A percentile compares a stretch with the other conserved stretches of the same genome.
These are phyloP conservation scores for Yarrowia deformans DNA, from an alignment of 805 yeast species.

Conservation along the genomic window DNA sequence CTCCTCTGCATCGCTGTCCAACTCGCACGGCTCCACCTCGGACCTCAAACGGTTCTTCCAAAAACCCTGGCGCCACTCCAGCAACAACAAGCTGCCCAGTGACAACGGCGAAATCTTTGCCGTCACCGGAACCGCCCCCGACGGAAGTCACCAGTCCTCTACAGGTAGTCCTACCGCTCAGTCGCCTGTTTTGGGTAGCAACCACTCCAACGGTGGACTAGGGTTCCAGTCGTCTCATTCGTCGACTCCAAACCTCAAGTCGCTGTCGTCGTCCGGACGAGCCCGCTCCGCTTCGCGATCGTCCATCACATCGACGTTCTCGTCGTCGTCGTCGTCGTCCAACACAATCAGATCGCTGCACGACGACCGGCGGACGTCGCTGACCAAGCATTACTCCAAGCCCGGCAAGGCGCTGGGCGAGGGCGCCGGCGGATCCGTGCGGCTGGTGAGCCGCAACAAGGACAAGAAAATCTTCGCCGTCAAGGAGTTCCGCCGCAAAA, in stretches of 20 bases:
- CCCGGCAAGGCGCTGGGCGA: constrained; percentile 80
- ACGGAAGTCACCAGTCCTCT: background rate
- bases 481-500: constrained; percentile 78
- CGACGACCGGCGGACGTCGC: constrained; percentile 51
- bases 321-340: constrained; percentile 22
- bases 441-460: constrained; percentile 67
- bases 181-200: constrained; percentile 4
- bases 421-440: constrained; percentile 96
- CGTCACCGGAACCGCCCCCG: constrained; percentile 42
- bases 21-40: constrained; percentile 48
- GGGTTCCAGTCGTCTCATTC: constrained; percentile 31
- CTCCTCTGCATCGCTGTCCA: constrained; percentile 53
- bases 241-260: constrained; percentile 33
- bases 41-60: constrained; percentile 59
- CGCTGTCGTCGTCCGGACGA: constrained; percentile 7
- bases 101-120: constrained; percentile 36
- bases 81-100: constrained; percentile 19
- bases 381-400: constrained; percentile 68
- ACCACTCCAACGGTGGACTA: background rate
- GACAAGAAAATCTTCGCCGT: constrained; percentile 79
- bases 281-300: constrained; percentile 19
- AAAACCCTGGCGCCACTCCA: constrained; percentile 50
- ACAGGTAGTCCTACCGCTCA: constrained; percentile 10
- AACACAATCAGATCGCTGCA: constrained; percentile 35
- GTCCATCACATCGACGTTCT: constrained; percentile 26